Evolutionary conservation across 2,329 filamentous ascomycete genomes (phyloP), one percentile per base, ranked within the genome.

Genomic region (Amauroascus verrucosus): DNA sequence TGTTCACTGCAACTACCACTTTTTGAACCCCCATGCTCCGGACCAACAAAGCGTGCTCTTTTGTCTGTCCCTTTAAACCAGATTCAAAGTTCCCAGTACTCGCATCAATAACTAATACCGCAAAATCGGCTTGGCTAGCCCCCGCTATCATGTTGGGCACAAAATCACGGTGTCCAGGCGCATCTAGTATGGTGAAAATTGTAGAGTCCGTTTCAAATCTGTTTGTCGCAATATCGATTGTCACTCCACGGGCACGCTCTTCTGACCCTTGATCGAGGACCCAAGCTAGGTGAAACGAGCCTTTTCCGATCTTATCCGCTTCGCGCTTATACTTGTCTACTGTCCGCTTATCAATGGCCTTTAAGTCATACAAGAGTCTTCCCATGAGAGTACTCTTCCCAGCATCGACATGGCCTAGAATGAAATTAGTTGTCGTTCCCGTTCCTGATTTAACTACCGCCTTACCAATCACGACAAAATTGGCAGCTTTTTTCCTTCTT

Each of bases 81-180:
- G 88, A 89, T 67, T 98, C 93, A 60, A 97, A 96, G 32, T 90
- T 90, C 32, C 91, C 93, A 0, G 82, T 88, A 54, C 86, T 85
- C 3, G 91, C 86, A 66, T 98, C 93, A 56, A 98, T 88, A 18
- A 98, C 93, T 2, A 98, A 75, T 0, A 98, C 85, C 0, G 90
- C 93, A 68, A 97, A 93, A 67, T 98, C 93, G 8, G 93, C 94
- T 70, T 96, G 91, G 55, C 87, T 93, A 2, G 91, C 89, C 13
- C 93, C 93, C 1, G 91, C 91, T 66, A 98, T 96, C 93, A 98
- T 98, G 68, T 96, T 98, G 0, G 93, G 93, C 18, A 98, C 89
- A 65, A 97, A 98, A 66, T 98, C 93, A 56, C 84, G 81, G 69
- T 98, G 93, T 0, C 93, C 93, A 0, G 93, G 93, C 0, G 93